Evolutionary conservation across 2,329 filamentous ascomycete species (phyloP), one percentile per base, ranked within the genome.

Genomic region (Apiospora rasikravindrae): DNA sequence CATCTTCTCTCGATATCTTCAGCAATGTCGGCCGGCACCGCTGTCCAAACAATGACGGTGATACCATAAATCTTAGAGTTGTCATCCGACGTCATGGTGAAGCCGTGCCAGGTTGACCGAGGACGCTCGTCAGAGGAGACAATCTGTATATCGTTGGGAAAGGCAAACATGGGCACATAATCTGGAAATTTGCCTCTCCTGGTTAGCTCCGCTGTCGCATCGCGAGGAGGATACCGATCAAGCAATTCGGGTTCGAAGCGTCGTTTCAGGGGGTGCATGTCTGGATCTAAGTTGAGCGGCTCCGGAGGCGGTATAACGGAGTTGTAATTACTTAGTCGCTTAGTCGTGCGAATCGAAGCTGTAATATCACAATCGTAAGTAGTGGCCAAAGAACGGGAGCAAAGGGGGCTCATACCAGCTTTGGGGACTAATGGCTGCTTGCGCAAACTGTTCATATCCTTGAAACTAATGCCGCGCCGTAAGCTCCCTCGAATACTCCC

Each of bases 131-230:
- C 96, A 1, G 95, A 95, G 1, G 96, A 98, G 13, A 98, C 94
- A 70, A 99, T 96, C 75, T 95, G 95, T 77, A 99, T 96, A 81
- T 99, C 96, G 82, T 98, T 98, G 66, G 96, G 96, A 78, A 98
- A 99, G 70, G 96, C 95, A 82, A 99, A 99, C 96, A 99, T 98
- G 71, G 96, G 96, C 24, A 99, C 94, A 78, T 98, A 99, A 80
- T 99, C 96, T 0, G 96, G 96, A 79, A 99, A 98, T 72, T 89
- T 92, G 70, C 94, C 95, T 78, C 96, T 89, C 78, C 93, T 89
- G 76, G 93, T 90, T 69, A 93, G 83, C 77, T 98, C 95, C 72
- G 98, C 95, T 29, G 91, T 87, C 79, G 94, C 93, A 75, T 90
- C 89, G 80, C 94, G 94, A 22, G 94, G 92, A 10, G 96, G 96